These are phyloP conservation scores for Telfairia occidentalis DNA, from an alignment of 331 rosid species.

Conservation along the genomic window DNA sequence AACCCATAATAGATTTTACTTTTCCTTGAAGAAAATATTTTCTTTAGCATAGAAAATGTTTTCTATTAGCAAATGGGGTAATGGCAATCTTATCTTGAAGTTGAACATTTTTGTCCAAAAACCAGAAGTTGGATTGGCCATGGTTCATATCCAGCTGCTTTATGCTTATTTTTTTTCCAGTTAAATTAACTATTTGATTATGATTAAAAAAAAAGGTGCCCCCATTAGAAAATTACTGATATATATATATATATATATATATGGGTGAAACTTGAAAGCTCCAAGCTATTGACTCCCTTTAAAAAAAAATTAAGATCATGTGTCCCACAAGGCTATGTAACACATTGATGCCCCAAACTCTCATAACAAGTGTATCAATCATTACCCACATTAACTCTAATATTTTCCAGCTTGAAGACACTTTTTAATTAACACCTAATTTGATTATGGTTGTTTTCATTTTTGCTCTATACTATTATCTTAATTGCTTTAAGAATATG, in stretches of 20 bases:
- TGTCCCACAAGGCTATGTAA: constrained; percentile 10
- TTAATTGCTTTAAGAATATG: background rate
- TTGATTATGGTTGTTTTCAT: background rate
- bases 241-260: background rate
- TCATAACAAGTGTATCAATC: constrained; percentile 6
- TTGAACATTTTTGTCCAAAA: background rate
- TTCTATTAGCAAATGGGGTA: background rate
- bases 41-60: background rate
- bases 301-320: background rate
- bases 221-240: background rate
- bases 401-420: background rate
- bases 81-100: background rate
- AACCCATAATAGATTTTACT: background rate
- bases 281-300: background rate
- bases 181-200: background rate
- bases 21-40: background rate
- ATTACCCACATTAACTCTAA: constrained; percentile 4
- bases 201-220: background rate
- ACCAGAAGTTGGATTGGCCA: background rate
- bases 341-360: constrained; percentile 3
- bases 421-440: background rate
- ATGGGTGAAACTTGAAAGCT: background rate
- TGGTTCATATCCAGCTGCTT: background rate
- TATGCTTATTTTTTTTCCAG: background rate
- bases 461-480: background rate